These are phyloP conservation scores for Malbranchea cinnamomea DNA, from an alignment of 2,329 filamentous ascomycete genomes.

Conservation along the genomic window DNA sequence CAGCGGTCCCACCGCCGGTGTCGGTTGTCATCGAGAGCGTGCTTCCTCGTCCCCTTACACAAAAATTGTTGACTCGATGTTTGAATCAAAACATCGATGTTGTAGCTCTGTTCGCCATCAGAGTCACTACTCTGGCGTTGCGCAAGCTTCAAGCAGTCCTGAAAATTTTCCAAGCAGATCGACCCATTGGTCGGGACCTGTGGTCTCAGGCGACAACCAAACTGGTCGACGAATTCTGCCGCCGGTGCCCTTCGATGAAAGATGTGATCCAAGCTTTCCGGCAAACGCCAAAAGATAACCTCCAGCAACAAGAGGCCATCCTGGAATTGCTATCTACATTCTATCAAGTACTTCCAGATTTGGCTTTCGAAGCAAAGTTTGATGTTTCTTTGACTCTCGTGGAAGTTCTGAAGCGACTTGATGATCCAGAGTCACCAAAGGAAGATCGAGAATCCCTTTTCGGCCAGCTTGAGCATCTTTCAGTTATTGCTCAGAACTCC, in stretches of 20 bases:
- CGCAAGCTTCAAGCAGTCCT: slow-evolving; percentile 58
- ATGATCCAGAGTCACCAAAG: slow-evolving; percentile 29
- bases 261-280: slow-evolving; percentile 64
- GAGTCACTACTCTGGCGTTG: slow-evolving; percentile 63
- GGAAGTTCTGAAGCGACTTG: slow-evolving; percentile 48
- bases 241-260: slow-evolving; percentile 66
- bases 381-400: slow-evolving; percentile 70
- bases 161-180: slow-evolving; percentile 42
- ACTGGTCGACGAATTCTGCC: slow-evolving; percentile 59
- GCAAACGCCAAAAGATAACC: slow-evolving; percentile 49
- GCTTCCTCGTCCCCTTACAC: slow-evolving; percentile 65
- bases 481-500: slow-evolving; percentile 66
- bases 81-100: slow-evolving; percentile 63
- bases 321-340: slow-evolving; percentile 70
- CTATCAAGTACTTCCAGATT: slow-evolving; percentile 64
- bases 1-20: slow-evolving; percentile 58
- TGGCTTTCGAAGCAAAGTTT: slow-evolving; percentile 70
- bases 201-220: slow-evolving; percentile 58
- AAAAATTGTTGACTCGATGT: slow-evolving; percentile 65
- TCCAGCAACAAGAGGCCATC: slow-evolving; percentile 63
- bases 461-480: slow-evolving; percentile 66
- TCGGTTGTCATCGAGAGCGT: slow-evolving; percentile 73
- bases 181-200: slow-evolving; percentile 29
- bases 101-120: slow-evolving; percentile 68
- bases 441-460: slow-evolving; percentile 43